Conservation (phyloP, 306 rosid species). For the Glycyrrhiza uralensis region DNA sequence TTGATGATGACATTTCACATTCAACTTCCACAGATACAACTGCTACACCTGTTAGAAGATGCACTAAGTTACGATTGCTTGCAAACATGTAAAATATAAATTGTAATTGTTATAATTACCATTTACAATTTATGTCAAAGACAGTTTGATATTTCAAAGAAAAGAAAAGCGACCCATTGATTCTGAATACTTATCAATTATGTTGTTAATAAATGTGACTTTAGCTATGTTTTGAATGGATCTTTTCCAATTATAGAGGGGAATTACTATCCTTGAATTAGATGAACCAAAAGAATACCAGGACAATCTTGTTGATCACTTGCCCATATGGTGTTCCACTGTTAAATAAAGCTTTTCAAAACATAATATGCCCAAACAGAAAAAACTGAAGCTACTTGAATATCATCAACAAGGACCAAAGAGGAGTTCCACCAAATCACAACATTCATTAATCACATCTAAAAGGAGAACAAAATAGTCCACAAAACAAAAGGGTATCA, state of each 20-base stretch:
- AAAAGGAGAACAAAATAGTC: constrained; percentile 2
- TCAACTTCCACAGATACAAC: not conserved
- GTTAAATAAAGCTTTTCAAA: not conserved
- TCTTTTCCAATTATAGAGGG: not conserved
- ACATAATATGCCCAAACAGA: not conserved
- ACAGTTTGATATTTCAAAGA: no score
- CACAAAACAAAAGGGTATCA: constrained; percentile 13
- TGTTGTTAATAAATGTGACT: not conserved
- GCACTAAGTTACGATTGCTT: not conserved
- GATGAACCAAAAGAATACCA: not conserved
- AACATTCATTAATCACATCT: constrained; percentile 20
- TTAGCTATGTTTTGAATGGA: not conserved
- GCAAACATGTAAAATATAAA: not conserved
- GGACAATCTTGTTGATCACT: not conserved
- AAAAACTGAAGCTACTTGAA: not conserved
- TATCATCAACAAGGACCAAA: not conserved
- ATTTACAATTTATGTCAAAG: not conserved
- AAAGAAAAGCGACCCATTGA: no score
- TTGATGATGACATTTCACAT: not conserved
- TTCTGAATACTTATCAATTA: not conserved
- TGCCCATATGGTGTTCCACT: not conserved
- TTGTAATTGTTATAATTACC: not conserved
- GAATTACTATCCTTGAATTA: not conserved
- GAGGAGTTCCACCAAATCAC: constrained; percentile 11
- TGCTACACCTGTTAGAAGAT: not conserved